phyloP scores from a whole-genome alignment of 2,329 filamentous ascomycete genomes.

The Westerdykella aurantiaca region DNA sequence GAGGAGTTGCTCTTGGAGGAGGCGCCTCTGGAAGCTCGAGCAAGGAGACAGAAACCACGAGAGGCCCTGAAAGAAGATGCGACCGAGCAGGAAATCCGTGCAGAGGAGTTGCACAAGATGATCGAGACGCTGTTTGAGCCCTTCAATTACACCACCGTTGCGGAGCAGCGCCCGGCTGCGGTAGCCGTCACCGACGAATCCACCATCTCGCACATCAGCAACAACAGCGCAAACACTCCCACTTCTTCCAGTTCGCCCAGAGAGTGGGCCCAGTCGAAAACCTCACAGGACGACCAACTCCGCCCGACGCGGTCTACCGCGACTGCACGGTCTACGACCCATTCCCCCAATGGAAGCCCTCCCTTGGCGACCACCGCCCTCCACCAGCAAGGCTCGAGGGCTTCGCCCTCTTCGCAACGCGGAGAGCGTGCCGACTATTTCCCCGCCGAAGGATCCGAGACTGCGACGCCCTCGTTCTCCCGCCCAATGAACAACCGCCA shows the following conservation, averaged over 20 bases:
- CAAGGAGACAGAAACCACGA: constrained; percentile 86
- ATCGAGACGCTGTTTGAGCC: constrained; percentile 92
- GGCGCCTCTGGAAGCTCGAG: constrained; percentile 86
- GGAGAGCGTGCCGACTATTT: constrained; percentile 34
- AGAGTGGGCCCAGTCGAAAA: constrained; percentile 26
- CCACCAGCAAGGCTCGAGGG: constrained; percentile 16
- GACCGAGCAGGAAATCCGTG: constrained; percentile 87
- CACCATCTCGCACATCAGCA: constrained; percentile 28
- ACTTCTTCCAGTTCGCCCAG: constrained; percentile 27
- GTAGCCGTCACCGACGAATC: constrained; percentile 23
- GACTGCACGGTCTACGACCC: constrained; percentile 40
- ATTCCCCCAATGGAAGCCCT: constrained; percentile 46
- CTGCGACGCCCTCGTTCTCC: constrained; percentile 30
- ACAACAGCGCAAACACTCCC: constrained; percentile 29
- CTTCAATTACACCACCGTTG: constrained; percentile 87
- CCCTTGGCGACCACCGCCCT: constrained; percentile 33
- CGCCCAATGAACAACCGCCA: constrained; percentile 43
- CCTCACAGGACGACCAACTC: constrained; percentile 36
- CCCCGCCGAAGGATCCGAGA: constrained; percentile 26
- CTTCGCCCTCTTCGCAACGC: constrained; percentile 31
- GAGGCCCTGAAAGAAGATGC: constrained; percentile 90
- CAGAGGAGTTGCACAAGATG: constrained; percentile 88
- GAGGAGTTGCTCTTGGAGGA: constrained; percentile 92
- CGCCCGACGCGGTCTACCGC: constrained; percentile 32
- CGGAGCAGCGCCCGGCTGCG: constrained; percentile 58